Evolutionary conservation across 1,139 yeast genomes (phyloP).

Genomic region (Taphrina populina): DNA sequence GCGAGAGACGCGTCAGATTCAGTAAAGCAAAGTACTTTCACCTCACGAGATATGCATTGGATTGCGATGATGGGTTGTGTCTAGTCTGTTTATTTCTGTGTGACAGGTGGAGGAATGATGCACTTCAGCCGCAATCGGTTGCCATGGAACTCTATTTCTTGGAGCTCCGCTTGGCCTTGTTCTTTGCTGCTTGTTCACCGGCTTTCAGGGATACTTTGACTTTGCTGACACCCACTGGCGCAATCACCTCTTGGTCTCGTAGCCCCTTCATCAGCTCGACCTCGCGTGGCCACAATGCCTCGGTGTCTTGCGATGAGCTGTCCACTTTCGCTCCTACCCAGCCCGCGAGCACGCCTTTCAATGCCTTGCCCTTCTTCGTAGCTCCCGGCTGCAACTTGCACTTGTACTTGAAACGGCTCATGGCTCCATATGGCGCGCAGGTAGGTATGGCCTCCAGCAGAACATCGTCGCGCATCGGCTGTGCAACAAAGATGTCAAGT

Average conservation of each 20-base stretch:
- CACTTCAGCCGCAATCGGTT: no score
- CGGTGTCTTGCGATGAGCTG: constrained; percentile 51
- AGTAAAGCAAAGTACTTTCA: no score
- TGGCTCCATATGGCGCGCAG: constrained; percentile 88
- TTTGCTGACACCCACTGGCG: constrained; percentile 54
- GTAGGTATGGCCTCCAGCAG: constrained; percentile 70
- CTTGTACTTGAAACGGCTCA: constrained; percentile 73
- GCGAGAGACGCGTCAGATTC: no score
- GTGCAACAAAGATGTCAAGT: constrained; percentile 46
- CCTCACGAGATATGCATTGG: no score
- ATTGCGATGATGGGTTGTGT: no score
- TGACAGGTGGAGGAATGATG: no score
- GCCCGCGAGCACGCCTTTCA: constrained; percentile 53
- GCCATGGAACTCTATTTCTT: neutral
- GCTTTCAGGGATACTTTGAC: constrained; percentile 38
- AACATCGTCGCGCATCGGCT: constrained; percentile 47
- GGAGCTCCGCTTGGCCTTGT: constrained; percentile 1
- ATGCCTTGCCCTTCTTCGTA: constrained; percentile 84
- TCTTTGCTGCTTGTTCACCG: constrained; percentile 18
- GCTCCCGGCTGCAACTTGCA: constrained; percentile 84
- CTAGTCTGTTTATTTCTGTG: no score
- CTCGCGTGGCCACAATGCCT: constrained; percentile 70
- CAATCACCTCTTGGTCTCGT: constrained; percentile 58
- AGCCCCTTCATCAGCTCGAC: constrained; percentile 58
- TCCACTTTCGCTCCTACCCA: constrained; percentile 62